These are phyloP conservation scores for Fomitopsis serialis DNA, from an alignment of 768 basidiomycete genomes.

Conservation along the genomic window DNA sequence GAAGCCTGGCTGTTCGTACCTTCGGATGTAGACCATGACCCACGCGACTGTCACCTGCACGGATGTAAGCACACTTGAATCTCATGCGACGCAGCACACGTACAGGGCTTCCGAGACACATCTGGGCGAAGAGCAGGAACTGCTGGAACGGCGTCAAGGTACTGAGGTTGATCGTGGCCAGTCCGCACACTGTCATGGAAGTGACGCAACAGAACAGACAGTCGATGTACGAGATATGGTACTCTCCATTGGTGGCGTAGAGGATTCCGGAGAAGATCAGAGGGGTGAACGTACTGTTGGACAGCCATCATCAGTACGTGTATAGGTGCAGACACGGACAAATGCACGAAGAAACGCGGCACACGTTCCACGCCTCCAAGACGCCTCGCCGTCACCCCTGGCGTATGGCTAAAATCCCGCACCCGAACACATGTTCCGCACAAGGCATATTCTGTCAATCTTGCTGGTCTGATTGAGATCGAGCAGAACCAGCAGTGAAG, in stretches of 20 bases:
- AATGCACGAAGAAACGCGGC: too few species aligned
- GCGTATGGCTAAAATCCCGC: too few species aligned
- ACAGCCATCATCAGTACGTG: not conserved
- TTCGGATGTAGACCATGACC: constrained; percentile 76
- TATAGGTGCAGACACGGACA: too few species aligned
- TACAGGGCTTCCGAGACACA: constrained; percentile 74
- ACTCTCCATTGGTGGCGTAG: constrained; percentile 75
- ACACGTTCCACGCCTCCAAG: too few species aligned
- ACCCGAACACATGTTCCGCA: too few species aligned
- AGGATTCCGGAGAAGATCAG: constrained; percentile 76
- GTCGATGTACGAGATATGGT: constrained; percentile 71
- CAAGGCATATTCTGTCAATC: too few species aligned
- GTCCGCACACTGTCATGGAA: constrained; percentile 76
- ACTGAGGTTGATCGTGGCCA: constrained; percentile 65
- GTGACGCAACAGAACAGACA: constrained; percentile 73
- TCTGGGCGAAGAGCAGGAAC: constrained; percentile 65
- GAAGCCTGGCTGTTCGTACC: constrained; percentile 33
- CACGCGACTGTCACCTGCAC: constrained; percentile 72
- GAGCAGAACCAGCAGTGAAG: too few species aligned
- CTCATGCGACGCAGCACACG: constrained; percentile 20
- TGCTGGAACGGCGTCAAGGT: constrained; percentile 67
- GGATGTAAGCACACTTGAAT: not conserved
- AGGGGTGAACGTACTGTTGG: constrained; percentile 64
- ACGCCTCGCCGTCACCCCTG: too few species aligned
- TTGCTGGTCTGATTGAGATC: too few species aligned